Evolutionary conservation across 148 eudicot genomes (phyloP).

Genomic region (Rhododendron ovatum): DNA sequence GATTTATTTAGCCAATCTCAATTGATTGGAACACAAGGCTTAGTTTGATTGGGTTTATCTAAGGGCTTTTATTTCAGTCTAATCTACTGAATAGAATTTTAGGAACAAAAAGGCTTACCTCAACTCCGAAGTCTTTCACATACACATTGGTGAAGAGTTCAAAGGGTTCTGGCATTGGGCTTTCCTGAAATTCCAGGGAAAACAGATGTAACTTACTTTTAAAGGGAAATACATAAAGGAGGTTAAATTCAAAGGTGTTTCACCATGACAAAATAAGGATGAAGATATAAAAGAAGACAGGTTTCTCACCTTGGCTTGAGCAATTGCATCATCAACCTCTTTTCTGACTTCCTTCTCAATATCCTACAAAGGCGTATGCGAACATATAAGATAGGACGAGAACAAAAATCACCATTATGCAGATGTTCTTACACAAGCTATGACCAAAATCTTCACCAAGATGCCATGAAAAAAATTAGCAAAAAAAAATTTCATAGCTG

Average conservation of each 20-base stretch:
- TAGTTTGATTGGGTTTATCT: neutral
- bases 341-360: constrained; percentile 51
- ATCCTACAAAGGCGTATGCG: constrained; percentile 28
- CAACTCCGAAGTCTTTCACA: constrained; percentile 72
- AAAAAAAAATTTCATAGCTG: neutral
- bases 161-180: constrained; percentile 82
- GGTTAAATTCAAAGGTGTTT: neutral
- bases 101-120: constrained; percentile 42
- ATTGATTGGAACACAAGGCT: neutral
- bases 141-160: constrained; percentile 81
- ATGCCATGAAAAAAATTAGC: constrained; percentile 2
- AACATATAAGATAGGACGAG: constrained; percentile 11
- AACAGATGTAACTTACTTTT: neutral
- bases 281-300: constrained; percentile 6
- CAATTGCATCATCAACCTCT: constrained; percentile 57
- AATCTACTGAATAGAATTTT: neutral
- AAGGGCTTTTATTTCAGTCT: neutral
- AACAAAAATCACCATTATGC: neutral
- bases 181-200: constrained; percentile 55
- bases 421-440: no score
- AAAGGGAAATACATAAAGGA: neutral
- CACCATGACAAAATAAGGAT: neutral
- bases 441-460: neutral
- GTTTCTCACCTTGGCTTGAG: constrained; percentile 47
- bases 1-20: neutral